A percentile compares a stretch with the other conserved stretches of the same genome.
These are phyloP conservation scores for Xylaria castorea DNA, from an alignment of 495 filamentous ascomycete species.

Conservation along the genomic window DNA sequence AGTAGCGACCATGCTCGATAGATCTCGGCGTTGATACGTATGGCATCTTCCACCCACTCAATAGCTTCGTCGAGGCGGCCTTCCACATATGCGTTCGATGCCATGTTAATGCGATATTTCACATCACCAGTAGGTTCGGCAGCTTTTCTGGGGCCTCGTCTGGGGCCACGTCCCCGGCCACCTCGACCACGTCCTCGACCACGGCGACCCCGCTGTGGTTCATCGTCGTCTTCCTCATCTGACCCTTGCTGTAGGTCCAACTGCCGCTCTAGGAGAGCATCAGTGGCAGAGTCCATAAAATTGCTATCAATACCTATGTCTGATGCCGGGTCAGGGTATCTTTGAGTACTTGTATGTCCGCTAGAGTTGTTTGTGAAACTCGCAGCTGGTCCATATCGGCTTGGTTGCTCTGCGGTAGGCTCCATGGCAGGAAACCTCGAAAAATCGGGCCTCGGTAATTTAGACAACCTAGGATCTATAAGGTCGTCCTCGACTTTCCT, in stretches of 20 bases:
- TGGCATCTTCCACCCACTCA: constrained; percentile 67
- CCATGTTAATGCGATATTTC: constrained; percentile 71
- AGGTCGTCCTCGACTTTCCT: constrained; percentile 53
- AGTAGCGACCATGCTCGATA: constrained; percentile 78
- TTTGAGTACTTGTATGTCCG: neutral
- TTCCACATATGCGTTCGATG: constrained; percentile 72
- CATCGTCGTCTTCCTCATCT: constrained; percentile 21
- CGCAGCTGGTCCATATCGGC: neutral
- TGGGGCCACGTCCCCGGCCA: constrained; percentile 31
- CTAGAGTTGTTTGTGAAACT: neutral
- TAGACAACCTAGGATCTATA: constrained; percentile 24
- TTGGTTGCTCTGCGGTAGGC: neutral
- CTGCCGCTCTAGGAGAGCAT: constrained; percentile 27
- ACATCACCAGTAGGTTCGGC: constrained; percentile 77
- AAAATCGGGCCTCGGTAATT: neutral
- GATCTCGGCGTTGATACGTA: constrained; percentile 84
- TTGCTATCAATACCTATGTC: neutral
- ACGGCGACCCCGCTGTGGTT: constrained; percentile 26
- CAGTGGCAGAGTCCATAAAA: constrained; percentile 15
- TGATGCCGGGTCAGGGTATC: neutral
- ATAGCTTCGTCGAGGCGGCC: constrained; percentile 69
- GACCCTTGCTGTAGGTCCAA: constrained; percentile 14
- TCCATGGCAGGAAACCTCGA: neutral
- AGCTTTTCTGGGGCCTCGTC: constrained; percentile 72
- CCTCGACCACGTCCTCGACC: constrained; percentile 22